Percentiles rank a stretch among this genome's conserved stretches.
These are phyloP conservation scores for Pyrenopolyporus hunteri DNA, from an alignment of 495 filamentous ascomycete species.

Conservation along the genomic window DNA sequence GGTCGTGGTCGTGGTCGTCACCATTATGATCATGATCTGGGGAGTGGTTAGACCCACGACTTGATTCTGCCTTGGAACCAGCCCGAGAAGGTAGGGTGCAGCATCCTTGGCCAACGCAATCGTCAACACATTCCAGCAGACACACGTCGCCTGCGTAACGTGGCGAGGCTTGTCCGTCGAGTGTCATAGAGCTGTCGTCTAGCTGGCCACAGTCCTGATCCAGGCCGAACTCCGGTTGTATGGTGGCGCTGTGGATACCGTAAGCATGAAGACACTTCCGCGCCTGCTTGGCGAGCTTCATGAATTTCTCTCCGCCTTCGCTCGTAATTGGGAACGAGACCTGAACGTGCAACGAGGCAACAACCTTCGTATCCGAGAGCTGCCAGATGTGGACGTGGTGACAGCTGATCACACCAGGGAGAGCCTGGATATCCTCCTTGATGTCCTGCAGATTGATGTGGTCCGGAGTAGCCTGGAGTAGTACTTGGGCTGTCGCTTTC, in stretches of 20 bases:
- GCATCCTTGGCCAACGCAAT: constrained; percentile 77
- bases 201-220: constrained; percentile 55
- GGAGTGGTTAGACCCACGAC: constrained; percentile 37
- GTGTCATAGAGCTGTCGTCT: constrained; percentile 43
- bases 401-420: constrained; percentile 84
- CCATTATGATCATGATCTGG: constrained; percentile 18
- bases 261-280: constrained; percentile 89
- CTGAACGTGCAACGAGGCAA: constrained; percentile 91
- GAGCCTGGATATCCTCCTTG: constrained; percentile 83
- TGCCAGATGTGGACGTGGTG: constrained; percentile 99
- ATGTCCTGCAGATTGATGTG: constrained; percentile 88
- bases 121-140: constrained; percentile 84
- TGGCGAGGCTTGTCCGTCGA: constrained; percentile 48
- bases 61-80: constrained; percentile 39
- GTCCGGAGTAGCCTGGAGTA: constrained; percentile 89
- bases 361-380: constrained; percentile 87
- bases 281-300: constrained; percentile 81
- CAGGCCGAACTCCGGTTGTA: constrained; percentile 91
- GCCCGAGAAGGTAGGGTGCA: constrained; percentile 52
- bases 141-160: constrained; percentile 66
- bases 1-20: constrained; percentile 24
- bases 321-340: constrained; percentile 74
- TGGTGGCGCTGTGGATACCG: constrained; percentile 96
- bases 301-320: constrained; percentile 78
- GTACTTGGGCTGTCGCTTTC: constrained; percentile 88